Conservation (phyloP, 2,329 filamentous ascomycete genomes). For the Calonectria henricotiae region DNA sequence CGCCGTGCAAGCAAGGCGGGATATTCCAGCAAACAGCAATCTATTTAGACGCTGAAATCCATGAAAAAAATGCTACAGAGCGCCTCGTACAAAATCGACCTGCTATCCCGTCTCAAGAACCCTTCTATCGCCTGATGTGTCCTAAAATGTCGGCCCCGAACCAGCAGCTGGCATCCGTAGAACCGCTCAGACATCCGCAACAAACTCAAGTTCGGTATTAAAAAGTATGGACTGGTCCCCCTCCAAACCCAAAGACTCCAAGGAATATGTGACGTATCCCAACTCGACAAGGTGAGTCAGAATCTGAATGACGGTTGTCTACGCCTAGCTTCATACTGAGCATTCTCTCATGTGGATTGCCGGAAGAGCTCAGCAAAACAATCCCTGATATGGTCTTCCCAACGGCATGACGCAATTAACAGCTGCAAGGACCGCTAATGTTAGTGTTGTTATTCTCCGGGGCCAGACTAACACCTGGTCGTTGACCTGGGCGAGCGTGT, state of each 20-base stretch:
- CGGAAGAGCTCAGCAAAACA: conserved; percentile 43
- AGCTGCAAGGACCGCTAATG: conserved; percentile 70
- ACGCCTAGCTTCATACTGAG: conserved; percentile 49
- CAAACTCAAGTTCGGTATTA: conserved; percentile 57
- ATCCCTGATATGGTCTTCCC: conserved; percentile 44
- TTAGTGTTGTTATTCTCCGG: conserved; percentile 74
- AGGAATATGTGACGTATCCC: conserved; percentile 58
- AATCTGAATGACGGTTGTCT: conserved; percentile 52
- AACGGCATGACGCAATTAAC: conserved; percentile 60
- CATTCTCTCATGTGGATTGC: conserved; percentile 46
- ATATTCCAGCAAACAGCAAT: conserved; percentile 49
- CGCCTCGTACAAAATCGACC: conserved; percentile 49
- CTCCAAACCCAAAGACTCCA: conserved; percentile 62
- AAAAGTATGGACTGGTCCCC: conserved; percentile 59
- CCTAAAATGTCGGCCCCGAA: conserved; percentile 44
- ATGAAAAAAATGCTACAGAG: conserved; percentile 51
- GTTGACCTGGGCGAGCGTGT: conserved; percentile 80
- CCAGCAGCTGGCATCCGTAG: conserved; percentile 40
- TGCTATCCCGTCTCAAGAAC: conserved; percentile 44
- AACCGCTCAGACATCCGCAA: conserved; percentile 46
- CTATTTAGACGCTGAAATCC: conserved; percentile 52
- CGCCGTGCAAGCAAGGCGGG: conserved; percentile 4
- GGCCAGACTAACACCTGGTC: conserved; percentile 72
- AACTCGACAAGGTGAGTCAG: conserved; percentile 52
- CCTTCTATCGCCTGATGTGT: conserved; percentile 46